These are phyloP conservation scores for Colletotrichum godetiae DNA, from an alignment of 2,329 filamentous ascomycete genomes.

Conservation along the genomic window DNA sequence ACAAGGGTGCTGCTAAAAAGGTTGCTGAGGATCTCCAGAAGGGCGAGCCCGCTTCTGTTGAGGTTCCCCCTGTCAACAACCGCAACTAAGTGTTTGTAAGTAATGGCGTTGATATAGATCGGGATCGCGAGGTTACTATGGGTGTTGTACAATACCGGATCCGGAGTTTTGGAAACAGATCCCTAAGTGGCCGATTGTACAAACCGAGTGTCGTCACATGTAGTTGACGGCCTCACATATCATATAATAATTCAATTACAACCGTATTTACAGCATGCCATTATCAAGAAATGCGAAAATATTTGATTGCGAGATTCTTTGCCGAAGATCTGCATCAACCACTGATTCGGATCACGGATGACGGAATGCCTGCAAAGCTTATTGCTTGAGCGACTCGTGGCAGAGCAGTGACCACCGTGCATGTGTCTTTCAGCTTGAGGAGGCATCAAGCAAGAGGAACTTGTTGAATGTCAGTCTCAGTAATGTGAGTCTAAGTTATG, in stretches of 20 bases:
- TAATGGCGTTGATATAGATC: background rate
- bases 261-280: background rate
- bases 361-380: background rate
- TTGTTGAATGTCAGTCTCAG: background rate
- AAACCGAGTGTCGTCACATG: background rate
- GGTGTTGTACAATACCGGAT: background rate
- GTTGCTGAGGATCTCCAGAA: conserved; percentile 28
- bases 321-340: background rate
- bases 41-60: conserved; percentile 19
- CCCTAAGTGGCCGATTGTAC: too few relatives aligned
- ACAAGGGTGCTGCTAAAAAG: conserved; percentile 35
- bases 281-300: background rate
- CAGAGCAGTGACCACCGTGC: background rate
- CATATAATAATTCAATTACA: background rate
- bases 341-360: background rate
- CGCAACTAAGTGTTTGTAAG: background rate
- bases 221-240: background rate
- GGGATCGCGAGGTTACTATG: background rate
- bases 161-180: background rate
- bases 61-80: conserved; percentile 27
- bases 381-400: background rate
- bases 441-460: background rate
- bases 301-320: too few relatives aligned
- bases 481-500: background rate
- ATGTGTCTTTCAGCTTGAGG: background rate